A percentile compares a stretch with the other conserved stretches of the same genome.
Conservation (phyloP, 2,329 filamentous ascomycete species). For the Fusarium sp. region DNA sequence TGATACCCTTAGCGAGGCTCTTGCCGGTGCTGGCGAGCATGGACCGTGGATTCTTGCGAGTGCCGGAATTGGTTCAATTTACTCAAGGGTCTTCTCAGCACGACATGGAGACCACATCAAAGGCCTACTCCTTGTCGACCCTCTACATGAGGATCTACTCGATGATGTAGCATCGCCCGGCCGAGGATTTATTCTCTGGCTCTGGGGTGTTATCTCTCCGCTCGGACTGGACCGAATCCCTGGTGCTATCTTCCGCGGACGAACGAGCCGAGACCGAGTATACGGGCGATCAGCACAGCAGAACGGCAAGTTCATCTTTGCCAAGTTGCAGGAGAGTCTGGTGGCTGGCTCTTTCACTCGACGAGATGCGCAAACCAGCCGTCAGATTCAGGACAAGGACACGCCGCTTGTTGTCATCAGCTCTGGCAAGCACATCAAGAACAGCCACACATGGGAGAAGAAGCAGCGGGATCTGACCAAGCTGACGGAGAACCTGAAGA, state of each 20-base stretch:
- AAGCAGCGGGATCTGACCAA: constrained; percentile 87
- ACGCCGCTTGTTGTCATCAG: constrained; percentile 85
- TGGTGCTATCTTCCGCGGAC: constrained; percentile 84
- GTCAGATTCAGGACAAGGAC: constrained; percentile 80
- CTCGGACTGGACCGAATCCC: constrained; percentile 84
- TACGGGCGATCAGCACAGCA: constrained; percentile 85
- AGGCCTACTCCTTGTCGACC: constrained; percentile 87
- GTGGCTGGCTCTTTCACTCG: constrained; percentile 86
- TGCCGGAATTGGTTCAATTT: constrained; percentile 87
- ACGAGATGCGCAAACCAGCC: constrained; percentile 82
- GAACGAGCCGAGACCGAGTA: constrained; percentile 83
- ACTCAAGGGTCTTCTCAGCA: constrained; percentile 90
- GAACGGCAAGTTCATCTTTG: constrained; percentile 85
- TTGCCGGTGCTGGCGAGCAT: constrained; percentile 81
- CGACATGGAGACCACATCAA: constrained; percentile 79
- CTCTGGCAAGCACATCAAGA: constrained; percentile 77
- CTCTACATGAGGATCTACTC: constrained; percentile 88
- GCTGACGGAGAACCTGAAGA: constrained; percentile 80
- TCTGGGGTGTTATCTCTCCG: constrained; percentile 85
- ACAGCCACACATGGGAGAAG: constrained; percentile 78
- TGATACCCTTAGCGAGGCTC: constrained; percentile 86
- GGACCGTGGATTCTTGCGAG: constrained; percentile 92
- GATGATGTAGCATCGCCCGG: constrained; percentile 71
- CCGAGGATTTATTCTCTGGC: constrained; percentile 87
- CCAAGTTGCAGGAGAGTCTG: constrained; percentile 91